Base-by-base conservation (phyloP, 352 stramenopile genomes). In the Phytopythium boreale region DNA sequence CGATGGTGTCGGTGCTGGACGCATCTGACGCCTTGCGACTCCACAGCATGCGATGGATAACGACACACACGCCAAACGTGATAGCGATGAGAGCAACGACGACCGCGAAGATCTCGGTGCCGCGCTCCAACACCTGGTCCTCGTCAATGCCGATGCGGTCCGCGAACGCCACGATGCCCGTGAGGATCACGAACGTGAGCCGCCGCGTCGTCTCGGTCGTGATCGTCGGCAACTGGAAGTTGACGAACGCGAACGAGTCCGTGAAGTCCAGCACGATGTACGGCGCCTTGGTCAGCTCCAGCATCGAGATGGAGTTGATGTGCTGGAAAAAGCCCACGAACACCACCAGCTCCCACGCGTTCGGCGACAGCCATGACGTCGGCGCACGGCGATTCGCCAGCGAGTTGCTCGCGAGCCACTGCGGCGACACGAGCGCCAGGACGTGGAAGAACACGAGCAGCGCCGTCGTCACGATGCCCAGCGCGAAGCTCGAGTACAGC, bases 181-280 rank as follows among this genome's bases (percentile, higher is more conserved):
- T 87, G 55, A 92, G 70, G 43, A 92, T 86, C 26, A 82, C 61
- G 20, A 72, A 74, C 66, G 79, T 64, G 37, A 87, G 61, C 41
- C 76, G 67, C 3, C 79, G 71, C 24, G 75, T 72, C 24, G 63
- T 69, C 37, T 74, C 70, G 15, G 77, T 78, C 24, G 75, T 70
- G 61, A 81, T 62, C 8, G 74, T 69, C 27, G 75, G 68, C 14
- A 88, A 17, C 24, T 90, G 72, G 51, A 88, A 75, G 51, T 88
- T 90, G 4, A 74, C 70, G 68, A 82, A 94, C 14, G 83, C 84
- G 62, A 94, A 89, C 56, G 82, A 86, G 58, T 94, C 85, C 7
- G 78, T 85, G 44, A 91, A 92, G 58, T 89, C 79, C 39, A 92
- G 59, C 31, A 90, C 75, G 47, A 90, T 80, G 61, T 90, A 80